Base-by-base conservation (phyloP, 2,329 filamentous ascomycete genomes). In the Xylariaceae sp. region DNA sequence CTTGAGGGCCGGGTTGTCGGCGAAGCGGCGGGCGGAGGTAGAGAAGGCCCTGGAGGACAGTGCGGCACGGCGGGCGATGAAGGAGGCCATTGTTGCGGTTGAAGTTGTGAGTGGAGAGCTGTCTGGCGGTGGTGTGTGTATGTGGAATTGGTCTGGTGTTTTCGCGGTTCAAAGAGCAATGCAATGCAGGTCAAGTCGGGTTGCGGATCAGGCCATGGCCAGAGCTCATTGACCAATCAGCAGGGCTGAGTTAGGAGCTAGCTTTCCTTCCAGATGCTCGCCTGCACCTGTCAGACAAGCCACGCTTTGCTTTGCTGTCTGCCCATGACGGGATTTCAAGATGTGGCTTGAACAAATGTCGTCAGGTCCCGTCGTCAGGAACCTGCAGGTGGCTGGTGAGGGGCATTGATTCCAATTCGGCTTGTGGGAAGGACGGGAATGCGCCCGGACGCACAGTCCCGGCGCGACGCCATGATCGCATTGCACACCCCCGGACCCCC, bases 11-110 rank as follows among this genome's bases (percentile, higher is more conserved):
- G 71, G 63, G 53, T 75, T 51, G 49, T 53, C 51, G 60, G 73
- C 67, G 59, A 82, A 63, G 54, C 79, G 79, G 64, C 80, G 80
- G 58, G 71, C 67, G 51, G 76, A 73, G 65, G 79, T 81, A 64
- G 76, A 73, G 64, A 84, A 79, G 55, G 80, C 60, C 57, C 63
- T 56, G 42, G 61, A 48, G 50, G 60, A 59, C 51, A 63, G 53
- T 51, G 58, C 55, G 46, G 62, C 74, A 59, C 81, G 75, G 63
- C 80, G 79, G 60, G 81, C 73, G 65, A 82, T 71, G 63, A 78
- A 68, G 63, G 81, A 82, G 55, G 80, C 77, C 80, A 84, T 84
- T 68, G 66, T 71, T 69, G 45, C 49, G 60, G 48, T 47, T 59
- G 60, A 61, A 9, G 13, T 38, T 14, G 13, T 38, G 13, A 14